Evolutionary conservation across 2,329 filamentous ascomycete species (phyloP), one percentile per base, ranked within the genome.

Genomic region (Colletotrichum ledebouriae): DNA sequence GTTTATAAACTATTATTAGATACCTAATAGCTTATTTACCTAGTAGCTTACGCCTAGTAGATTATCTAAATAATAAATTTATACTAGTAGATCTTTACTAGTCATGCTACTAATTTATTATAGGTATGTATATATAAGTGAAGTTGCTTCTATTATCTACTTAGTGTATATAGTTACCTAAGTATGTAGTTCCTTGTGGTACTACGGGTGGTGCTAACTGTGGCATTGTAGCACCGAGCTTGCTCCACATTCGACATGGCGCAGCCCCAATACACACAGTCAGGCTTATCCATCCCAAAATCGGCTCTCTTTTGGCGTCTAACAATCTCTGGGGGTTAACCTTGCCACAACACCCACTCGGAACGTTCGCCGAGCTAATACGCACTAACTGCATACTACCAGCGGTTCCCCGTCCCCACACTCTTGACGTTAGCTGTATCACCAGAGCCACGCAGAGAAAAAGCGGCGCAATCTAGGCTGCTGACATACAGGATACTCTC

Each of bases 341-440:
- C 17, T 65, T 41, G 34, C 3, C 56, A 6, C 49, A 13, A 56
- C 41, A 56, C 55, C 55, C 55, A 50, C 49, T 65, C 61, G 65
- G 65, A 65, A 68, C 55, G 47, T 47, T 34, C 47, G 65, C 65
- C 65, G 61, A 56, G 33, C 47, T 39, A 56, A 39, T 59, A 33
- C 34, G 55, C 39, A 52, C 34, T 52, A 52, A 60, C 34, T 42
- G 10, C 17, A 37, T 47, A 46, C 37, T 12, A 47, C 5, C 29
- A 55, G 39, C 41, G 17, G 29, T 56, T 50, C 47, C 29, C 46
- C 29, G 46, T 55, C 41, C 42, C 52, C 65, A 47, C 63, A 58
- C 39, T 39, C 56, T 65, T 52, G 17, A 65, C 39, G 47, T 65
- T 39, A 34, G 33, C 29, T 29, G 47, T 55, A 47, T 53, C 62